Evolutionary conservation across 495 filamentous ascomycete species (phyloP).

Genomic region (Xanthoparmelia taractica): DNA sequence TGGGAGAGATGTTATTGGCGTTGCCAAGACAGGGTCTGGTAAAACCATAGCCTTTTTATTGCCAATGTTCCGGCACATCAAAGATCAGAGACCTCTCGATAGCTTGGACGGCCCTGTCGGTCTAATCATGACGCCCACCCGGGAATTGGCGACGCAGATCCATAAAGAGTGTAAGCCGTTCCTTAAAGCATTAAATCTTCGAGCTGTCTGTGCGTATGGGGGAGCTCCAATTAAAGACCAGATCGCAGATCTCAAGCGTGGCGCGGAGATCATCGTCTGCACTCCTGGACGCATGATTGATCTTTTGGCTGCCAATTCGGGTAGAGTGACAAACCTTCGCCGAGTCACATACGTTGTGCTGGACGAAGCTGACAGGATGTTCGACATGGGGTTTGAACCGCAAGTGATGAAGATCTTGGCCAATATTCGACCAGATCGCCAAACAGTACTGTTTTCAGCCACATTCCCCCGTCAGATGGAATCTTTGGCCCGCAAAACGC

Average conservation of each 20-base stretch:
- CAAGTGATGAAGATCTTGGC: conserved; percentile 95
- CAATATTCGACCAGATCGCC: conserved; percentile 83
- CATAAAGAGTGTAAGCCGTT: conserved; percentile 91
- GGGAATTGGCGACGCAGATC: conserved; percentile 92
- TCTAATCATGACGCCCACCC: conserved; percentile 87
- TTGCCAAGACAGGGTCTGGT: conserved; percentile 97
- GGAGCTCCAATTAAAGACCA: conserved; percentile 96
- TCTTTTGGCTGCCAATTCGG: conserved; percentile 83
- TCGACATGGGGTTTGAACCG: conserved; percentile 98
- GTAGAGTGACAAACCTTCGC: conserved; percentile 82
- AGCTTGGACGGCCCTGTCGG: conserved; percentile 80
- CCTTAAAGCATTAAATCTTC: conserved; percentile 78
- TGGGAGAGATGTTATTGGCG: conserved; percentile 89
- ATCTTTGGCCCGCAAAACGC: conserved; percentile 74
- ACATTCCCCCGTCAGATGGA: conserved; percentile 96
- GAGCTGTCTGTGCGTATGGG: conserved; percentile 90
- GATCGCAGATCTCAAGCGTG: conserved; percentile 91
- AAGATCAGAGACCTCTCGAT: conserved; percentile 79
- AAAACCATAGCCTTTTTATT: conserved; percentile 94
- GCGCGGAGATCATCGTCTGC: conserved; percentile 89
- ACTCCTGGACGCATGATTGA: conserved; percentile 98
- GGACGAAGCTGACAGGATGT: conserved; percentile 98
- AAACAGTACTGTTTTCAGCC: conserved; percentile 92
- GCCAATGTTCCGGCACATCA: conserved; percentile 96
- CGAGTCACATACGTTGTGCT: conserved; percentile 89